Evolutionary conservation across 2,329 filamentous ascomycete species (phyloP).

Genomic region (Colletotrichum kahawae): DNA sequence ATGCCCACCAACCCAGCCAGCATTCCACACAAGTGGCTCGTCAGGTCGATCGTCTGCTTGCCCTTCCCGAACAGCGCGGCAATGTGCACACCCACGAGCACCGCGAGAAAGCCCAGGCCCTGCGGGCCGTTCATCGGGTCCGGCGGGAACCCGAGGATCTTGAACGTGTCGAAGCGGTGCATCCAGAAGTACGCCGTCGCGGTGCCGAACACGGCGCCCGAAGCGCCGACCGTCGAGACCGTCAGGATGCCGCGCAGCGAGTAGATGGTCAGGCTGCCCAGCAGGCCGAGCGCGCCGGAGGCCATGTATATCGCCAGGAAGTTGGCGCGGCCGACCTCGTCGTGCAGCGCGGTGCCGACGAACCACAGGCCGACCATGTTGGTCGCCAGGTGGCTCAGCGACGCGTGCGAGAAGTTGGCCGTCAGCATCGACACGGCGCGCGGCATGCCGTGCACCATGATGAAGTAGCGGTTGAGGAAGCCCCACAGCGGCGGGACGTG

Average conservation of each 20-base stretch:
- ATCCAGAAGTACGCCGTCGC: constrained; percentile 66
- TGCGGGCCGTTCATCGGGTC: constrained; percentile 57
- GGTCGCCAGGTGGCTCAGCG: constrained; percentile 59
- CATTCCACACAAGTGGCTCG: constrained; percentile 59
- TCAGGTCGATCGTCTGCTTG: constrained; percentile 51
- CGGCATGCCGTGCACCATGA: constrained; percentile 69
- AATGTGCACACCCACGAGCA: constrained; percentile 56
- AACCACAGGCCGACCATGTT: constrained; percentile 73
- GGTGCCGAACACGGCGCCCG: constrained; percentile 67
- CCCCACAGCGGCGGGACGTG: constrained; percentile 68
- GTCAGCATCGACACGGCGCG: constrained; percentile 66
- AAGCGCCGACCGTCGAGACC: constrained; percentile 68
- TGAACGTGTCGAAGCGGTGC: constrained; percentile 61
- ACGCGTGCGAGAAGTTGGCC: constrained; percentile 73
- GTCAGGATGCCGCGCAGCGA: constrained; percentile 50
- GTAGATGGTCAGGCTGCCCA: constrained; percentile 59
- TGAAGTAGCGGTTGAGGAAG: constrained; percentile 71
- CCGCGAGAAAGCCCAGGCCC: constrained; percentile 58
- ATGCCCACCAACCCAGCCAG: constrained; percentile 48
- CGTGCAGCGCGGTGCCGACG: constrained; percentile 70
- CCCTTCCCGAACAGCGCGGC: constrained; percentile 48
- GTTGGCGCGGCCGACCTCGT: constrained; percentile 71
- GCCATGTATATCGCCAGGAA: constrained; percentile 73
- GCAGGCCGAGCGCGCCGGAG: constrained; percentile 62
- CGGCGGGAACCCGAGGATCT: constrained; percentile 61